Percentiles rank a stretch among this genome's conserved stretches.
Conservation (phyloP, 805 yeast genomes). For the Candida loeiensis region DNA sequence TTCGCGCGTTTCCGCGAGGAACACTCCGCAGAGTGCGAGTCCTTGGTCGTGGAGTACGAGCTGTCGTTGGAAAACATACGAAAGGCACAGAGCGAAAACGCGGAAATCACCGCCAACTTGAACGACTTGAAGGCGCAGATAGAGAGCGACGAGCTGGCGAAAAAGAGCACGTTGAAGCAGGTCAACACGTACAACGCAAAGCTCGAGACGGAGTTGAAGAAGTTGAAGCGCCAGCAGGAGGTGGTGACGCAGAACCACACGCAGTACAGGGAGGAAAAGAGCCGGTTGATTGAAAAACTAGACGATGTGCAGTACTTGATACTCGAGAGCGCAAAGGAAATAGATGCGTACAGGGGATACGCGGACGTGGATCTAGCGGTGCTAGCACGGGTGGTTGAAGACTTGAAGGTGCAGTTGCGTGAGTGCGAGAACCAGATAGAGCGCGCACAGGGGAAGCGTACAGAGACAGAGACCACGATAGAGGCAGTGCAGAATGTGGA, state of each 20-base stretch:
- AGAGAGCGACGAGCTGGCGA: constrained; percentile 18
- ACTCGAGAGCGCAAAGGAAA: constrained; percentile 53
- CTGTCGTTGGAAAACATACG: constrained; percentile 39
- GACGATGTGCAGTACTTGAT: constrained; percentile 59
- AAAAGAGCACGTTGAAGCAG: constrained; percentile 38
- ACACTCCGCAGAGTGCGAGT: constrained; percentile 65
- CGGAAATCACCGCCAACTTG: constrained; percentile 9
- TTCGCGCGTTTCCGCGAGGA: constrained; percentile 83
- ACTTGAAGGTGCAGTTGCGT: constrained; percentile 45
- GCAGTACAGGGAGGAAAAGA: constrained; percentile 61
- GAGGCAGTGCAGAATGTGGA: constrained; percentile 53
- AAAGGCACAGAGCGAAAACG: constrained; percentile 23
- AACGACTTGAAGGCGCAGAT: constrained; percentile 10
- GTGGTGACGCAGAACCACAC: constrained; percentile 56
- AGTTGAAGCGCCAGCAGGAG: constrained; percentile 61
- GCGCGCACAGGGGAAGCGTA: constrained; percentile 26
- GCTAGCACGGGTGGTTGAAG: constrained; percentile 49
- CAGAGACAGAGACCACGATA: constrained; percentile 50
- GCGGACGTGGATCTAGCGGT: constrained; percentile 58
- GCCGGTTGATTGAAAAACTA: constrained; percentile 51
- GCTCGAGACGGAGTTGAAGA: constrained; percentile 59
- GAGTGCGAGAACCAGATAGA: constrained; percentile 25
- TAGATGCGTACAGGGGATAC: constrained; percentile 58
- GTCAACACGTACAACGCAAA: constrained; percentile 45
- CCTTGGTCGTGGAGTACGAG: constrained; percentile 54